phyloP scores from a whole-genome alignment of 805 yeast genomes.

The Candida montana region DNA sequence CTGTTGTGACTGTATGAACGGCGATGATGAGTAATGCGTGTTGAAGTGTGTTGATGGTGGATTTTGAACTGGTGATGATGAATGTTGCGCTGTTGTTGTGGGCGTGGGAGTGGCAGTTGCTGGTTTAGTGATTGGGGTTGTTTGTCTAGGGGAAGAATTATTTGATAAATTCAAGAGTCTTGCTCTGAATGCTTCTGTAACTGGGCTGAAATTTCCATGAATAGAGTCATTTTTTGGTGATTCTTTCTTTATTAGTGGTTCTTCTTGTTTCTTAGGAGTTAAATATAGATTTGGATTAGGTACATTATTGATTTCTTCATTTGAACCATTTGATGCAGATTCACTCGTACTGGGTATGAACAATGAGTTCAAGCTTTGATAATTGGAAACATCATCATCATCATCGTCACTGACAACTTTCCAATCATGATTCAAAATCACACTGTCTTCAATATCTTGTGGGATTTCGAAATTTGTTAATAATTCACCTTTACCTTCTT shows the following conservation, averaged over 20 bases:
- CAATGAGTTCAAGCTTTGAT: constrained; percentile 14
- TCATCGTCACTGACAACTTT: not conserved
- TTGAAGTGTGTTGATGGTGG: too few relatives aligned
- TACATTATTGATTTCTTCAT: too few relatives aligned
- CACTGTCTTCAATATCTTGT: too few relatives aligned
- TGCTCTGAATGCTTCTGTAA: constrained; percentile 18
- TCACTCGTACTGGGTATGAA: constrained; percentile 1
- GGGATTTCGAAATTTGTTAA: not conserved
- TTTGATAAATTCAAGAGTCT: constrained; percentile 6
- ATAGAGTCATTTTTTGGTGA: too few relatives aligned
- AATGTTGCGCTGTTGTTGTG: not conserved
- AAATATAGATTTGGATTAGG: not conserved
- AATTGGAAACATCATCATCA: constrained; percentile 8
- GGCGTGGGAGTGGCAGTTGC: not conserved
- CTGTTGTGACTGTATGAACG: too few relatives aligned
- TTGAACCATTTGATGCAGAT: constrained; percentile 4
- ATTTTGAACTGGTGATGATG: too few relatives aligned
- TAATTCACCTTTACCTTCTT: constrained; percentile 5
- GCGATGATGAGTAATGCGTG: too few relatives aligned
- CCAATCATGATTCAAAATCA: not conserved
- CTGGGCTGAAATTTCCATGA: constrained; percentile 7
- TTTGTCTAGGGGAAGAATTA: too few relatives aligned
- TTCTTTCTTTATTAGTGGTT: too few relatives aligned
- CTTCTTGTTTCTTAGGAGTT: not conserved
- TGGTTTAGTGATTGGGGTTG: not conserved